These are phyloP conservation scores for Aciculoconidium aculeatum DNA, from an alignment of 805 yeast species.

Conservation along the genomic window DNA sequence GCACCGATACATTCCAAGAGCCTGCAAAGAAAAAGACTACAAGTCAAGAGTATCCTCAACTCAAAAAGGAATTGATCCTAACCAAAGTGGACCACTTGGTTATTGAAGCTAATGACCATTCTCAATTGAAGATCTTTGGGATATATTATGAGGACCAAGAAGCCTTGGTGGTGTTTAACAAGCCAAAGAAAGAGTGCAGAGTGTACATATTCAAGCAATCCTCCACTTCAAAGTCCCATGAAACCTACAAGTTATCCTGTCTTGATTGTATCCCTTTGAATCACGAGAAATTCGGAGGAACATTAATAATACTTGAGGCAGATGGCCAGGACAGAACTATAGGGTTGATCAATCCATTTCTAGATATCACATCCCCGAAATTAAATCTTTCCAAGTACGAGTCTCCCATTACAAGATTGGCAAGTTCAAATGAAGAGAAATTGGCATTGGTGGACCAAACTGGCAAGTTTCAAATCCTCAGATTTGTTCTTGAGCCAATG, in stretches of 20 bases:
- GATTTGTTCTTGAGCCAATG: constrained; percentile 40
- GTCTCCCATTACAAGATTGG: constrained; percentile 17
- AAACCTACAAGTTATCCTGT: constrained; percentile 22
- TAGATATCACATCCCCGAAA: constrained; percentile 39
- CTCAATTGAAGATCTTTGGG: constrained; percentile 30
- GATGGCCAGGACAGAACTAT: constrained; percentile 26
- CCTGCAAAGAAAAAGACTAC: constrained; percentile 14
- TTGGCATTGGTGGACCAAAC: constrained; percentile 19
- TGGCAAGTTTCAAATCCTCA: constrained; percentile 20
- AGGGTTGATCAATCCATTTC: constrained; percentile 56
- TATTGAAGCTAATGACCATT: constrained; percentile 19
- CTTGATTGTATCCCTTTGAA: constrained; percentile 36
- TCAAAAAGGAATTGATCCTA: constrained; percentile 65
- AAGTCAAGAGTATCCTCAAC: constrained; percentile 23
- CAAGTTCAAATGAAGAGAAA: constrained; percentile 23
- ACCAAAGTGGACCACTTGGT: constrained; percentile 49
- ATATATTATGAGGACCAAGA: constrained; percentile 51
- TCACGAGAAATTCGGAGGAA: constrained; percentile 35
- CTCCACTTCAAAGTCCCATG: constrained; percentile 22
- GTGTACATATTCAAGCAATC: constrained; percentile 45
- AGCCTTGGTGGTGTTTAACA: constrained; percentile 52
- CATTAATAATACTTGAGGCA: constrained; percentile 37
- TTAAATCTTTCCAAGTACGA: constrained; percentile 9
- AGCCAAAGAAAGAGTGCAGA: constrained; percentile 34
- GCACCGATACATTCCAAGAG: constrained; percentile 28